These are phyloP conservation scores for Silene conica DNA, from an alignment of 148 eudicot genomes.

Conservation along the genomic window DNA sequence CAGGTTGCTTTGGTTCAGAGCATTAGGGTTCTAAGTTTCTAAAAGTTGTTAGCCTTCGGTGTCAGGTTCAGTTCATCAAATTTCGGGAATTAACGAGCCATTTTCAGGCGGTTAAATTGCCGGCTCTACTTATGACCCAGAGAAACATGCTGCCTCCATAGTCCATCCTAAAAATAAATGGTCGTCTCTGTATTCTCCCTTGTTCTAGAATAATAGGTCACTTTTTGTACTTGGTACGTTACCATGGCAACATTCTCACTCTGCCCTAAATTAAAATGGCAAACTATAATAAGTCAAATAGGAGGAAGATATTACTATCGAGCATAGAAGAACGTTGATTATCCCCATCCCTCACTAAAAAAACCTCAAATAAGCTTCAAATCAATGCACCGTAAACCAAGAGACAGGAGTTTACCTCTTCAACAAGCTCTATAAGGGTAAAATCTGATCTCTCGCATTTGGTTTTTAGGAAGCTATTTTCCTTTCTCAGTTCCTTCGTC, in stretches of 20 bases:
- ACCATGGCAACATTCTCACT: background rate
- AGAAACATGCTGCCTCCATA: background rate
- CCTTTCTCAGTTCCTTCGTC: slow-evolving; percentile 79
- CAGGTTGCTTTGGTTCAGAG: too few relatives aligned
- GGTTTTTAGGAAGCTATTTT: slow-evolving; percentile 82
- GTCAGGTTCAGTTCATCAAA: too few relatives aligned
- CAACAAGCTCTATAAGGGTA: slow-evolving; percentile 81
- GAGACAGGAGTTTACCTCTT: slow-evolving; percentile 56
- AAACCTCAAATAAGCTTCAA: background rate
- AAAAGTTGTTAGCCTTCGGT: too few relatives aligned
- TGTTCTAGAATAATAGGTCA: background rate
- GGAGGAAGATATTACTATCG: background rate
- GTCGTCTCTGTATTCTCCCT: background rate
- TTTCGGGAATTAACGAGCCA: too few relatives aligned
- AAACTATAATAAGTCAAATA: too few relatives aligned
- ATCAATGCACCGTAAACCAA: background rate
- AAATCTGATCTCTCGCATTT: slow-evolving; percentile 76
- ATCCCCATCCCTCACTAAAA: background rate
- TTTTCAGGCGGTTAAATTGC: too few relatives aligned
- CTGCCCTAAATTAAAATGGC: background rate
- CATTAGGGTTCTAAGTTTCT: too few relatives aligned
- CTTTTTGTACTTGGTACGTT: background rate
- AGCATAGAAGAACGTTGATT: background rate
- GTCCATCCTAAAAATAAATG: background rate
- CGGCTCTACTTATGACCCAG: background rate